Evolutionary conservation across 495 filamentous ascomycete species (phyloP).

Genomic region (Jackrogersella multiformis): DNA sequence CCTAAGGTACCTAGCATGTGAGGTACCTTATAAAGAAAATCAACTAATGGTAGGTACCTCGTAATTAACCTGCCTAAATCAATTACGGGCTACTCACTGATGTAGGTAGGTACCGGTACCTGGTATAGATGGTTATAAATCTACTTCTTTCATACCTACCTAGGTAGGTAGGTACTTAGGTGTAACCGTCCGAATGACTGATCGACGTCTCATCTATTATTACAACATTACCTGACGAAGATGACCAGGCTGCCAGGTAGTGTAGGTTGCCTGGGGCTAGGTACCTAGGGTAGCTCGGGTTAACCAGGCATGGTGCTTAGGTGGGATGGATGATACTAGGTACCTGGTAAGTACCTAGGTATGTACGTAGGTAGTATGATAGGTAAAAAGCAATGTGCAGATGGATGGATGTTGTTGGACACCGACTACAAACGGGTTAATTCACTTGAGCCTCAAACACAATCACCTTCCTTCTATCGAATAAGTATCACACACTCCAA

Average conservation of each 20-base stretch:
- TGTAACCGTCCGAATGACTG: background rate
- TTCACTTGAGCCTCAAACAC: constrained; percentile 29
- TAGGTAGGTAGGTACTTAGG: background rate
- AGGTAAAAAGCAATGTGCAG: constrained; percentile 23
- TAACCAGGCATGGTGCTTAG: background rate
- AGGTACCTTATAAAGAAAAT: too few relatives aligned
- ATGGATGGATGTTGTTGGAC: constrained; percentile 10
- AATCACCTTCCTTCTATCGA: background rate
- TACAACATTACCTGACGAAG: background rate
- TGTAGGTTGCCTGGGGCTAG: background rate
- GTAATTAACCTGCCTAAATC: too few relatives aligned
- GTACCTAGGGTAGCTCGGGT: background rate
- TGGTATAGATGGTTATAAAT: too few relatives aligned
- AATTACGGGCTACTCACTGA: too few relatives aligned
- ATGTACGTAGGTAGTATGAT: too few relatives aligned
- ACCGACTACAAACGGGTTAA: constrained; percentile 13
- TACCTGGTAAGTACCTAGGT: too few relatives aligned
- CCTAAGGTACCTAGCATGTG: background rate
- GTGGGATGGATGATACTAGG: too few relatives aligned
- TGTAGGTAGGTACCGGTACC: too few relatives aligned
- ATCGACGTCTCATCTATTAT: background rate
- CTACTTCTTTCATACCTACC: too few relatives aligned
- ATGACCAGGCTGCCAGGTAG: background rate
- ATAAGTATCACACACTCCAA: too few relatives aligned
- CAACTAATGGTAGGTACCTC: too few relatives aligned